A percentile compares a stretch with the other conserved stretches of the same genome.
Conservation (phyloP, 306 rosid species). For the Purshia tridentata region DNA sequence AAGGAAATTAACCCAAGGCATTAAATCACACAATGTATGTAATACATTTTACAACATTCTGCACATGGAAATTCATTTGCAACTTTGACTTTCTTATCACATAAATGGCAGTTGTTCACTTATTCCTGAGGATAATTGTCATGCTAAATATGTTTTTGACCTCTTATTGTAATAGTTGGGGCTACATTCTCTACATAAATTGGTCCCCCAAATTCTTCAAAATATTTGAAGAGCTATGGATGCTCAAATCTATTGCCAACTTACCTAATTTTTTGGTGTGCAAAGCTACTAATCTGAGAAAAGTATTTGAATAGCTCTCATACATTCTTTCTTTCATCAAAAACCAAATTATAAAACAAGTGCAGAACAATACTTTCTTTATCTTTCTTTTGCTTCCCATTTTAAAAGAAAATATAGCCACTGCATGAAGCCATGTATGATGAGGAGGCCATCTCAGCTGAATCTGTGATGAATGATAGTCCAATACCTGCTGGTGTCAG, state of each 20-base stretch:
- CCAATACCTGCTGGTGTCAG: slow-evolving; percentile 11
- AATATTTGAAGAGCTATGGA: not conserved
- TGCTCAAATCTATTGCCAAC: not conserved
- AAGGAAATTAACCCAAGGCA: not conserved
- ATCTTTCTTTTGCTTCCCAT: not conserved
- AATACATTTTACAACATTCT: not conserved
- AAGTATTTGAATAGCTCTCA: not conserved
- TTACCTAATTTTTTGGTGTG: not conserved
- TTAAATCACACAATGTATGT: not conserved
- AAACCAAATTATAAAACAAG: not conserved
- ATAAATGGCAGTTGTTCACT: not conserved
- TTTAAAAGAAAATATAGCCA: not conserved
- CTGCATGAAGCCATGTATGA: not conserved
- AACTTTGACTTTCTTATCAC: not conserved
- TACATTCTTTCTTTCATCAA: not conserved
- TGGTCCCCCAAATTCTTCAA: not conserved
- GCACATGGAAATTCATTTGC: not conserved
- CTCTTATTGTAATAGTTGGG: not conserved
- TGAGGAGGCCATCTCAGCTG: not conserved
- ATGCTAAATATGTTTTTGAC: not conserved
- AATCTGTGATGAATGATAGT: slow-evolving; percentile 3
- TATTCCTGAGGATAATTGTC: not conserved
- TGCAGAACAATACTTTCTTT: not conserved
- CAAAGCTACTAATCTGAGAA: too few species aligned
- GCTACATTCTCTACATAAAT: not conserved